Base-by-base conservation (phyloP, 2,329 filamentous ascomycete species). In the Dendrostoma leiphaemia region DNA sequence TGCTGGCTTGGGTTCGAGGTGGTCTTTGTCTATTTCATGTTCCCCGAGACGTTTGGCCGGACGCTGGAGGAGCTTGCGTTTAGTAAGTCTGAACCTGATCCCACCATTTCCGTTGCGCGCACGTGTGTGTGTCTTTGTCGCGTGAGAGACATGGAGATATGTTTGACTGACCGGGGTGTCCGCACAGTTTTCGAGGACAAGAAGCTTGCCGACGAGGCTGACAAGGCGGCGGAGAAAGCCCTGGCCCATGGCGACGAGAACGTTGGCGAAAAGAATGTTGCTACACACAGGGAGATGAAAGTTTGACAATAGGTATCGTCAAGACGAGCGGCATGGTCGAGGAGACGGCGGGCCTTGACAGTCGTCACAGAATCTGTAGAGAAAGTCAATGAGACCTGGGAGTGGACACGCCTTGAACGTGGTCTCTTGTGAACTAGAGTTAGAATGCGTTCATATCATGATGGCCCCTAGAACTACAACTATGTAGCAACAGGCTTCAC, bases 1-100 rank as follows among this genome's bases (percentile, higher is more conserved):
- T 66, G 63, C 62, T 67, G 65, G 63, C 65, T 68, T 43, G 59
- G 60, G 38, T 61, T 61, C 51, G 66, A 65, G 59, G 63, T 60
- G 6, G 41, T 59, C 9, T 43, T 63, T 9, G 63, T 65, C 37
- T 65, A 60, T 54, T 65, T 64, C 50, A 57, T 65, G 43, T 65
- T 62, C 53, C 64, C 64, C 15, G 64, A 66, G 52, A 66, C 64
- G 3, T 64, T 60, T 26, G 60, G 60, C 45, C 59, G 63, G 24
- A 66, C 64, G 2, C 60, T 66, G 8, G 64, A 66, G 41, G 64
- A 66, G 53, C 58, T 65, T 10, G 60, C 64, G 13, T 66, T 66
- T 47, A 55, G 62, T 64, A 53, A 57, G 62, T 47, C 38, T 21
- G 6, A n/a, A n/a, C n/a, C n/a, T n/a, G n/a, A n/a, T n/a, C n/a